Percentiles rank a stretch among this genome's conserved stretches.
These are phyloP conservation scores for Podaxis sp. DNA, from an alignment of 768 basidiomycete genomes.

Conservation along the genomic window DNA sequence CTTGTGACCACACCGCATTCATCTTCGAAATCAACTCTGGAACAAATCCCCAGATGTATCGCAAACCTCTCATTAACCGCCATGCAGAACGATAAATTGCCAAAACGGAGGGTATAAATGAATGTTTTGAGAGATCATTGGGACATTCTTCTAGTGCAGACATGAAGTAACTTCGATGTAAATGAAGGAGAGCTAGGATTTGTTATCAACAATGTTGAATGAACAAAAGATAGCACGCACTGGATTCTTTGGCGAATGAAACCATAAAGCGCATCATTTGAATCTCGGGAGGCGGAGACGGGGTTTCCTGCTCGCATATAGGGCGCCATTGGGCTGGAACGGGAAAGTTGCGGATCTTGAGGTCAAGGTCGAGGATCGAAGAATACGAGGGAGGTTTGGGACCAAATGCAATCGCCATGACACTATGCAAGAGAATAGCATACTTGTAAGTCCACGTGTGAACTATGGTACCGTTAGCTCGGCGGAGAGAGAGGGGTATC, in stretches of 20 bases:
- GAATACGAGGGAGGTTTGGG: slow-evolving; percentile 47
- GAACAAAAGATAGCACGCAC: slow-evolving; percentile 24
- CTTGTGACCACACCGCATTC: slow-evolving; percentile 60
- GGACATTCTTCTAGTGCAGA: slow-evolving; percentile 61
- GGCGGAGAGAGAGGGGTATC: neutral
- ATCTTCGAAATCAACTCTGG: slow-evolving; percentile 42
- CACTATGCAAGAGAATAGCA: slow-evolving; percentile 44
- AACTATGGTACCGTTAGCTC: slow-evolving; percentile 29
- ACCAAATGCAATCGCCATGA: slow-evolving; percentile 48
- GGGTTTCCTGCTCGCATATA: slow-evolving; percentile 19
- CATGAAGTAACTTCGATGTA: slow-evolving; percentile 67
- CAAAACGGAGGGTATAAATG: slow-evolving; percentile 64
- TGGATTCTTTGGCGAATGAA: slow-evolving; percentile 44
- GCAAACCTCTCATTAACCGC: slow-evolving; percentile 51
- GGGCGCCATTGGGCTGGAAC: slow-evolving; percentile 45
- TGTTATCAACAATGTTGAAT: neutral
- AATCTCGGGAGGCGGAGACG: slow-evolving; percentile 17
- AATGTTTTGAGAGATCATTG: slow-evolving; percentile 52
- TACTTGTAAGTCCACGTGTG: slow-evolving; percentile 54
- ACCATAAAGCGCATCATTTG: slow-evolving; percentile 40
- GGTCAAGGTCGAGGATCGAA: slow-evolving; percentile 53
- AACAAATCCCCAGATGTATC: slow-evolving; percentile 33
- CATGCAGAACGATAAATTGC: slow-evolving; percentile 71
- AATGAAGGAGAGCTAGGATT: slow-evolving; percentile 48
- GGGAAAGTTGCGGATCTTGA: slow-evolving; percentile 54